Evolutionary conservation across 768 basidiomycete genomes (phyloP).

Genomic region (Russula abietina): DNA sequence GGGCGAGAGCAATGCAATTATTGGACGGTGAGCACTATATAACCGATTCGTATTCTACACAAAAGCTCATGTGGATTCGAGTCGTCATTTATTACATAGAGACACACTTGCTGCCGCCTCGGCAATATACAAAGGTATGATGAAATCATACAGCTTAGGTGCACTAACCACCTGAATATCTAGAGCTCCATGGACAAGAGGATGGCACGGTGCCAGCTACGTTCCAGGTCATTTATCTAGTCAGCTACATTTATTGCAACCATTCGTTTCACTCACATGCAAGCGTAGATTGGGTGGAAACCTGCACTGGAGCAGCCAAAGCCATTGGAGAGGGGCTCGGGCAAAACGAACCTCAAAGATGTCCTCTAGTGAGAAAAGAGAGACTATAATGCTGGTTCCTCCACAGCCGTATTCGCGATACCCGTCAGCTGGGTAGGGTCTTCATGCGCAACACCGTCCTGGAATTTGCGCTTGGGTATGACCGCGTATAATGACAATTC

Average conservation of each 20-base stretch:
- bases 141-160: neutral
- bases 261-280: neutral
- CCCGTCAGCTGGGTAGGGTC: constrained; percentile 7
- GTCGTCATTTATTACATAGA: constrained; percentile 63
- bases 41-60: neutral
- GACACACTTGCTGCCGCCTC: constrained; percentile 90
- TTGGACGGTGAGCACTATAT: constrained; percentile 57
- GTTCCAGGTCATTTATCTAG: constrained; percentile 94
- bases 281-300: constrained; percentile 74
- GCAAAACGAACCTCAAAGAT: constrained; percentile 55
- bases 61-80: constrained; percentile 28
- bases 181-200: constrained; percentile 79
- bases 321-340: constrained; percentile 59
- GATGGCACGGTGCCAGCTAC: constrained; percentile 89
- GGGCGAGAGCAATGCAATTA: constrained; percentile 92
- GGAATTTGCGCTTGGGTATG: constrained; percentile 87
- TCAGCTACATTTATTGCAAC: constrained; percentile 32
- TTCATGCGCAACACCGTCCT: constrained; percentile 37
- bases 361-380: constrained; percentile 36
- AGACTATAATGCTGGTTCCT: neutral
- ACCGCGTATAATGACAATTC: constrained; percentile 79
- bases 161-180: neutral
- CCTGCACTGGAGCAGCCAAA: constrained; percentile 61
- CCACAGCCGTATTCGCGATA: neutral
- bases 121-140: constrained; percentile 83